Evolutionary conservation across 1,139 yeast species (phyloP).

Genomic region (Kodamaea anthophila): DNA sequence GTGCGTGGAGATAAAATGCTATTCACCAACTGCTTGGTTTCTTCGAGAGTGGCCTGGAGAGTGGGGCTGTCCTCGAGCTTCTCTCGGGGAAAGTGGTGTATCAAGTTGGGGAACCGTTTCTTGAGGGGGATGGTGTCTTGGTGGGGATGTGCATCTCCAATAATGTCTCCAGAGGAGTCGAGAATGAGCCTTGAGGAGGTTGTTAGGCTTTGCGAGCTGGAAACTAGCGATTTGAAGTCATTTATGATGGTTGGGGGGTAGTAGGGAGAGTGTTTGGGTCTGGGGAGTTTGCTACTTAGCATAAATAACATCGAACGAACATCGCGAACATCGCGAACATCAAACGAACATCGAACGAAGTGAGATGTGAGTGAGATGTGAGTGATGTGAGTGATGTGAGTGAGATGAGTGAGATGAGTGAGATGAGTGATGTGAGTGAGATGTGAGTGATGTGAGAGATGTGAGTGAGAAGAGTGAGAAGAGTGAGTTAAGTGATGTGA

Average conservation of each 20-base stretch:
- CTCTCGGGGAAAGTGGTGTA: conserved; percentile 36
- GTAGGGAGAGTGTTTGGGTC: conserved; percentile 22
- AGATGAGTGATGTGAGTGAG: neutral
- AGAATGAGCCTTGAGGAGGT: conserved; percentile 18
- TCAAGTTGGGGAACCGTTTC: conserved; percentile 31
- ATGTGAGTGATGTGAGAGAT: neutral
- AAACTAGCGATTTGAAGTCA: conserved; percentile 1
- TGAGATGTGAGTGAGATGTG: neutral
- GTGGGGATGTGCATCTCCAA: conserved; percentile 19
- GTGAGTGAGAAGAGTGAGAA: neutral
- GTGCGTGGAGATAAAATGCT: conserved; percentile 15
- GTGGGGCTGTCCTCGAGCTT: conserved; percentile 21
- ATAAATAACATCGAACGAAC: no score
- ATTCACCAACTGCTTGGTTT: conserved; percentile 23
- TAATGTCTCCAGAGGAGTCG: conserved; percentile 22
- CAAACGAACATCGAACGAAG: neutral
- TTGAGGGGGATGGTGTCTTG: conserved; percentile 41
- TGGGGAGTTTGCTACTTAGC: no score
- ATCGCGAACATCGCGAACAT: no score
- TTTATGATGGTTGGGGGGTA: conserved; percentile 4
- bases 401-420: neutral
- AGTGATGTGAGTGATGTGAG: neutral
- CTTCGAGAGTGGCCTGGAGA: conserved; percentile 20
- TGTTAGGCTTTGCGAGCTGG: conserved; percentile 10
- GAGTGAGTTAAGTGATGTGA: neutral